A percentile compares a stretch with the other conserved stretches of the same genome.
Evolutionary conservation across 805 yeast genomes (phyloP).

Genomic region (Suhomyces emberorum): DNA sequence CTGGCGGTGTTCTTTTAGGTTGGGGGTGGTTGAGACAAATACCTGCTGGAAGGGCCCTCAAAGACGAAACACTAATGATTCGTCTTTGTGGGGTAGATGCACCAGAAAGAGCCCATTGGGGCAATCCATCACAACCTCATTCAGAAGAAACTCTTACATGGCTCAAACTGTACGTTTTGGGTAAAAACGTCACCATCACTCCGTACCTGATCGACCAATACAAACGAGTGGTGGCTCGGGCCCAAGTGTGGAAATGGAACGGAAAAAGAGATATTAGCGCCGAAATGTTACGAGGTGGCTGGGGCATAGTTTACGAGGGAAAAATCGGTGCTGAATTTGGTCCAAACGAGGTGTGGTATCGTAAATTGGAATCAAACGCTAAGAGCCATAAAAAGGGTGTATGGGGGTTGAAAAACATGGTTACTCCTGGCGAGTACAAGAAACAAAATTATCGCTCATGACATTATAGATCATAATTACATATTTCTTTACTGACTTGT

Average conservation of each 20-base stretch:
- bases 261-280: conserved; percentile 79
- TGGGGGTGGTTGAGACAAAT: conserved; percentile 87
- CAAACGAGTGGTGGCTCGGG: conserved; percentile 80
- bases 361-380: conserved; percentile 59
- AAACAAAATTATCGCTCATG: conserved; percentile 14
- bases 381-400: conserved; percentile 57
- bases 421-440: conserved; percentile 82
- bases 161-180: conserved; percentile 64
- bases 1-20: conserved; percentile 84
- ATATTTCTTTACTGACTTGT: too few relatives aligned
- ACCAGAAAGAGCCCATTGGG: conserved; percentile 93
- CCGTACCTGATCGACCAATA: conserved; percentile 87
- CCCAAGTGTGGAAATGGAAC: conserved; percentile 51
- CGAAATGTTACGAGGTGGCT: conserved; percentile 80
- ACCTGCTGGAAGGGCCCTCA: conserved; percentile 52
- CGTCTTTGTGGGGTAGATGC: conserved; percentile 94
- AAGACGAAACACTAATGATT: conserved; percentile 70
- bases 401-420: conserved; percentile 55
- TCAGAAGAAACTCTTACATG: conserved; percentile 81
- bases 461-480: neutral
- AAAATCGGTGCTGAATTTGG: conserved; percentile 82
- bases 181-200: conserved; percentile 66
- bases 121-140: conserved; percentile 86
- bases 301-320: conserved; percentile 87
- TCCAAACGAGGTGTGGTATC: conserved; percentile 60